phyloP scores from a whole-genome alignment of 192 early-diverging fungal species.

The Dissophora globulifera region DNA sequence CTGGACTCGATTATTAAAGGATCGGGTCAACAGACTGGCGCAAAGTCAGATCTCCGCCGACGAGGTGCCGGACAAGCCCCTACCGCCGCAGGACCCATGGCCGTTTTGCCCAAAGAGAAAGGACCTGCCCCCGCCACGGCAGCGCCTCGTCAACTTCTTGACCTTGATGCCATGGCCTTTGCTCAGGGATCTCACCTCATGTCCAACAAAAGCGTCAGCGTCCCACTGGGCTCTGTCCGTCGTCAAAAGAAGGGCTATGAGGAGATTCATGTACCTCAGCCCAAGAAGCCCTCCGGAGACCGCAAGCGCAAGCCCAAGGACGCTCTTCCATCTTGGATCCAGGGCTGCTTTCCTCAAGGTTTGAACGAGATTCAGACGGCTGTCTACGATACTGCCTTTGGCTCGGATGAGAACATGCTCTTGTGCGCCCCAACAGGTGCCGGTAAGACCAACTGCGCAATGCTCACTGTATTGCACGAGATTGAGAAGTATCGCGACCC shows the following conservation, averaged over 20 bases:
- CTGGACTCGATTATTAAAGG: slow-evolving; percentile 77
- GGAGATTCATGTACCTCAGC: slow-evolving; percentile 94
- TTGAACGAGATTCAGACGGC: slow-evolving; percentile 94
- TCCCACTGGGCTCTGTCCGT: slow-evolving; percentile 95
- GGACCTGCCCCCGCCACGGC: slow-evolving; percentile 60
- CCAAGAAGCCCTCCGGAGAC: slow-evolving; percentile 74
- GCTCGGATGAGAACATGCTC: slow-evolving; percentile 91
- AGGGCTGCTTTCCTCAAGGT: slow-evolving; percentile 75
- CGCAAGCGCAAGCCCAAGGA: slow-evolving; percentile 75
- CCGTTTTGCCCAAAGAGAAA: slow-evolving; percentile 59
- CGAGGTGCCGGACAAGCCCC: slow-evolving; percentile 63
- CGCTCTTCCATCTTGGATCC: slow-evolving; percentile 84
- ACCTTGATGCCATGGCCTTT: slow-evolving; percentile 88
- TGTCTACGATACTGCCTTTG: slow-evolving; percentile 89
- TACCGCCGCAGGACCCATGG: slow-evolving; percentile 56
- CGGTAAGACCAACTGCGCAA: slow-evolving; percentile 98
- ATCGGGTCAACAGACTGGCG: slow-evolving; percentile 58
- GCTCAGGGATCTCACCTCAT: slow-evolving; percentile 95
- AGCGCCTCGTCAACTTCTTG: slow-evolving; percentile 72
- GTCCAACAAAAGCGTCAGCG: slow-evolving; percentile 94
- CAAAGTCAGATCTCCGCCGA: slow-evolving; percentile 59
- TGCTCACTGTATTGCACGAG: slow-evolving; percentile 93
- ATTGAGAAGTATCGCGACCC: slow-evolving; percentile 84
- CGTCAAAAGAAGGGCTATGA: slow-evolving; percentile 89
- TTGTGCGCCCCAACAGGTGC: slow-evolving; percentile 99